Evolutionary conservation across 2,329 filamentous ascomycete species (phyloP).

Genomic region (Pyrenophora seminiperda): DNA sequence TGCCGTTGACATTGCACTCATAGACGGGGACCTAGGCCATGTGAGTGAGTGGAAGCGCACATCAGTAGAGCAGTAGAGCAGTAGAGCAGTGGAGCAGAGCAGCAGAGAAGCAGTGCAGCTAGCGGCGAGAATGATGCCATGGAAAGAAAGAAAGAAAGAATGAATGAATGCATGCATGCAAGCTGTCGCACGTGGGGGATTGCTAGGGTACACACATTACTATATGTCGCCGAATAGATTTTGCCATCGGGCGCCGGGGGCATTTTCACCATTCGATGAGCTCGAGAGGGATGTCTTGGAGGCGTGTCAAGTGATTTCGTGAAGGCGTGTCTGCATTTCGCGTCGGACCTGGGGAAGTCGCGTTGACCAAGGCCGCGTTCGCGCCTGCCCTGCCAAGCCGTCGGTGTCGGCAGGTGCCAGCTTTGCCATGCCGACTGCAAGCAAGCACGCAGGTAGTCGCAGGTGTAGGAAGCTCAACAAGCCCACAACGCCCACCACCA

Average conservation of each 20-base stretch:
- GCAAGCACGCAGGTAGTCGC: no score
- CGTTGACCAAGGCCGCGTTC: constrained; percentile 20
- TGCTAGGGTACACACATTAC: constrained; percentile 53
- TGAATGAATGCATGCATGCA: no score
- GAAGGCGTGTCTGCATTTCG: constrained; percentile 18
- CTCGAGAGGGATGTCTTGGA: constrained; percentile 4
- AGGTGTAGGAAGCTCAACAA: constrained; percentile 19
- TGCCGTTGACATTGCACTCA: constrained; percentile 83
- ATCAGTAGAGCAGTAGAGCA: neutral
- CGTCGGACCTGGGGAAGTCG: constrained; percentile 21
- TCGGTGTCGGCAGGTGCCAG: constrained; percentile 18
- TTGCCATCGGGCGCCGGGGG: constrained; percentile 49
- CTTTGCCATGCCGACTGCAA: constrained; percentile 24
- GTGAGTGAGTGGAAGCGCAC: constrained; percentile 22
- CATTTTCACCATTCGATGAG: constrained; percentile 36
- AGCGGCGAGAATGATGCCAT: neutral
- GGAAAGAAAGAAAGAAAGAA: no score
- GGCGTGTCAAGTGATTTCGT: constrained; percentile 22
- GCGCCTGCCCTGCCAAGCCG: constrained; percentile 27
- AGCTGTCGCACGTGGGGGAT: constrained; percentile 4
- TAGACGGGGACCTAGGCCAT: constrained; percentile 82
- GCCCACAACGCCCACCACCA: constrained; percentile 21
- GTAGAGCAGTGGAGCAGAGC: neutral
- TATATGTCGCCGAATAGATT: constrained; percentile 70
- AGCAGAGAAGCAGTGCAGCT: neutral